Conservation (phyloP, 169 alveolate species). For the Plasmodium sp. region DNA sequence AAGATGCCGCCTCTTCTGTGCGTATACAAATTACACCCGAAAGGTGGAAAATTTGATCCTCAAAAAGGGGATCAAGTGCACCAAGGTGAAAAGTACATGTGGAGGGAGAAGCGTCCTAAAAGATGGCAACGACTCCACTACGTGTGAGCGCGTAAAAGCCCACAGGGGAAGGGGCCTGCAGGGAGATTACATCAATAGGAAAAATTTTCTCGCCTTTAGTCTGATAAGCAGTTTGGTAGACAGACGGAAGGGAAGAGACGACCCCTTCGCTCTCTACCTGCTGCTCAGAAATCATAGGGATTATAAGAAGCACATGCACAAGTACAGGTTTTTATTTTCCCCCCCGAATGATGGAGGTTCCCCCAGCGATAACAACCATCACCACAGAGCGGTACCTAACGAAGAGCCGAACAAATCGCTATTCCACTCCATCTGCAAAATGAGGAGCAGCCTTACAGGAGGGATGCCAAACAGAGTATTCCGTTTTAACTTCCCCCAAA, state of each 20-base stretch:
- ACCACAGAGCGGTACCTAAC: neutral
- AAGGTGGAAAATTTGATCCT: neutral
- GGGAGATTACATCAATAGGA: neutral
- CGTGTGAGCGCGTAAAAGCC: too few species aligned
- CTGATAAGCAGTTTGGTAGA: neutral
- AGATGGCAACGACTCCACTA: too few species aligned
- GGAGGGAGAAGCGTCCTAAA: too few species aligned
- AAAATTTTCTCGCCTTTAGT: neutral
- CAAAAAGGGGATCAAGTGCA: neutral
- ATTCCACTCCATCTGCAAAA: neutral
- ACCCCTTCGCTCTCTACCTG: neutral
- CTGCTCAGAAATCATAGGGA: neutral
- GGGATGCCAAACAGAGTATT: neutral
- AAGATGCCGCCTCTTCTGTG: neutral
- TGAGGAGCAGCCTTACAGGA: too few species aligned
- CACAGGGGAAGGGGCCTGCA: too few species aligned
- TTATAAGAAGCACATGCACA: neutral
- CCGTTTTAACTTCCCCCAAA: neutral
- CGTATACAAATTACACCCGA: neutral
- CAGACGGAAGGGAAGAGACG: neutral
- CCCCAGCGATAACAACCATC: neutral
- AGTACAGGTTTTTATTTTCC: neutral
- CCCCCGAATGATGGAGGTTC: neutral
- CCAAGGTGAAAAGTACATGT: neutral
- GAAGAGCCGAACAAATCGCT: neutral